These are phyloP conservation scores for Bauhinia variegata DNA, from an alignment of 306 rosid species.

Conservation along the genomic window DNA sequence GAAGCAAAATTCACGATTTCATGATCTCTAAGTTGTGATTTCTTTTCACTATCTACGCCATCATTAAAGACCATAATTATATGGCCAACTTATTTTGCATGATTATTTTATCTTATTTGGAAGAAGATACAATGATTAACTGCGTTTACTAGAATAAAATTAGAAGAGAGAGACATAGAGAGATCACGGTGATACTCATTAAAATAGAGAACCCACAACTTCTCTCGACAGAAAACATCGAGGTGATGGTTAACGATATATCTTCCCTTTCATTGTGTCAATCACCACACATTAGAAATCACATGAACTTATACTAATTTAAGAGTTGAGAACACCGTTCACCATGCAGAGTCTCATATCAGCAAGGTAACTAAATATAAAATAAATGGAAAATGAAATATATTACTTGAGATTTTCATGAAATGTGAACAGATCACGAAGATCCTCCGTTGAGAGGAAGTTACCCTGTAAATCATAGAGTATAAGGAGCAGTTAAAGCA, in stretches of 20 bases:
- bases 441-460: slow-evolving; percentile 82
- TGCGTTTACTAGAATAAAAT: slow-evolving; percentile 11
- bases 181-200: background rate
- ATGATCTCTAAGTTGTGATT: slow-evolving; percentile 9
- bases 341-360: background rate
- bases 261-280: background rate
- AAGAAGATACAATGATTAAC: slow-evolving; percentile 26
- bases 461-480: slow-evolving; percentile 60
- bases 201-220: slow-evolving; percentile 13
- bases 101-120: background rate
- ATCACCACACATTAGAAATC: background rate
- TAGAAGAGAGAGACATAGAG: background rate
- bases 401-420: slow-evolving; percentile 73
- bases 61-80: slow-evolving; percentile 7
- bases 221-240: background rate
- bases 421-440: slow-evolving; percentile 87
- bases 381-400: slow-evolving; percentile 19
- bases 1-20: slow-evolving; percentile 2
- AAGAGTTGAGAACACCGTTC: background rate
- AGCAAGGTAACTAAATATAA: slow-evolving; percentile 4
- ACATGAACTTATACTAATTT: slow-evolving; percentile 1
- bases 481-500: slow-evolving; percentile 26
- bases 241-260: background rate
- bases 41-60: slow-evolving; percentile 17
- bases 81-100: background rate